Conservation (phyloP, 306 rosid genomes). For the Ormosia emarginata region DNA sequence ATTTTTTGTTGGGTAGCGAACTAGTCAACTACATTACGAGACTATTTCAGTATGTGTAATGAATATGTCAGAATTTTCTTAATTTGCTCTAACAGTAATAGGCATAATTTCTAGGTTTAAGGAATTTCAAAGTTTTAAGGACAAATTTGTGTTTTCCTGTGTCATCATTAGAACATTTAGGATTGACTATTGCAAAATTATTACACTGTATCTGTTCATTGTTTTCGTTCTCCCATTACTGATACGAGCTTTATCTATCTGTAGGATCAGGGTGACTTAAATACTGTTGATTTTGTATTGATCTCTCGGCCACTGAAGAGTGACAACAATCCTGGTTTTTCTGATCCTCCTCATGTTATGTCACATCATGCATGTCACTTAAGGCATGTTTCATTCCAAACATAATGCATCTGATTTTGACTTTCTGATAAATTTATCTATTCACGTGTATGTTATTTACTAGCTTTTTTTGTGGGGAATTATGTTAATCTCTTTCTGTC, state of each 20-base stretch:
- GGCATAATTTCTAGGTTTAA: too few relatives aligned
- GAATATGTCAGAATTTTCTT: not conserved
- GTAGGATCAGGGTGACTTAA: constrained; percentile 51
- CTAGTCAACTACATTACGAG: not conserved
- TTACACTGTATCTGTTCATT: not conserved
- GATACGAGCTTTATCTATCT: constrained; percentile 18
- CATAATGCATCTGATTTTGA: constrained; percentile 11
- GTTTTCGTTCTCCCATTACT: constrained; percentile 5
- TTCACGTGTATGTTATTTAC: not conserved
- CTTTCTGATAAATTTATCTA: not conserved
- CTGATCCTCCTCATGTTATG: constrained; percentile 52
- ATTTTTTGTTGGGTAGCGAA: not conserved
- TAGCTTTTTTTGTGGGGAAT: not conserved
- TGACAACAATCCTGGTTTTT: constrained; percentile 37
- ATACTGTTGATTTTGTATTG: constrained; percentile 77
- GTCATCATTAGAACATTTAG: constrained; percentile 16
- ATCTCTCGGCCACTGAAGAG: constrained; percentile 56
- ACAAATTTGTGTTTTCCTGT: not conserved
- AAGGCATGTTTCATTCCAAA: constrained; percentile 55
- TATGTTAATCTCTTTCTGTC: not conserved
- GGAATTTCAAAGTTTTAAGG: not conserved
- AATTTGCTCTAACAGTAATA: not conserved
- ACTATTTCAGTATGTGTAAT: not conserved
- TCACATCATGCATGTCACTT: constrained; percentile 86
- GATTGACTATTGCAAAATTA: not conserved